Percentiles rank a stretch among this genome's conserved stretches.
Conservation (phyloP, 2,329 filamentous ascomycete species). For the Sporothrix luriei region DNA sequence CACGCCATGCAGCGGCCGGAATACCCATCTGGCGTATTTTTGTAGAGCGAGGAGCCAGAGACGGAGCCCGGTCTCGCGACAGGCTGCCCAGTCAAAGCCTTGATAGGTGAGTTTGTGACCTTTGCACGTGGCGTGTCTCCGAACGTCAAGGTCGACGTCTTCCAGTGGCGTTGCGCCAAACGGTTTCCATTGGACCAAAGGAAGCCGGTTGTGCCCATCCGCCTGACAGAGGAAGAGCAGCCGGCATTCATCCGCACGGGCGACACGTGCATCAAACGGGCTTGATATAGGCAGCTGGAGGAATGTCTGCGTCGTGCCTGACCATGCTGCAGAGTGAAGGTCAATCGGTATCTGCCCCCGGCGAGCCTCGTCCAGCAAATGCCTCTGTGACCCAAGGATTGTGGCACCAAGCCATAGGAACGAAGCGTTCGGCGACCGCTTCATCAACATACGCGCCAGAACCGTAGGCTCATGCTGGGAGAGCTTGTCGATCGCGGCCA, state of each 20-base stretch:
- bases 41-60: too few species aligned
- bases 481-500: slow-evolving; percentile 38
- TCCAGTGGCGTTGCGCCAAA: slow-evolving; percentile 40
- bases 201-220: slow-evolving; percentile 36
- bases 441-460: slow-evolving; percentile 40
- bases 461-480: slow-evolving; percentile 32
- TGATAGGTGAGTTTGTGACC: slow-evolving; percentile 38
- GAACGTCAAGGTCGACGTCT: slow-evolving; percentile 41
- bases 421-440: slow-evolving; percentile 37
- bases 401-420: slow-evolving; percentile 40
- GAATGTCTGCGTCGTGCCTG: slow-evolving; percentile 39
- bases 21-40: too few species aligned
- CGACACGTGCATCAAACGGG: slow-evolving; percentile 31
- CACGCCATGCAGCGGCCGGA: too few species aligned
- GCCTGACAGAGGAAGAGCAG: slow-evolving; percentile 40
- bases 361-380: slow-evolving; percentile 36
- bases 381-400: slow-evolving; percentile 37
- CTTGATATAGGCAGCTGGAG: slow-evolving; percentile 38
- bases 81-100: slow-evolving; percentile 38
- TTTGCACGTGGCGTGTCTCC: slow-evolving; percentile 38
- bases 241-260: slow-evolving; percentile 41
- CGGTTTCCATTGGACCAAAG: slow-evolving; percentile 41
- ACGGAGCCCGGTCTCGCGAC: slow-evolving; percentile 29
- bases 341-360: slow-evolving; percentile 40
- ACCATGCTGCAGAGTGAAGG: slow-evolving; percentile 40